Base-by-base conservation (phyloP, 768 basidiomycete species). In the Boletus subparvulus region DNA sequence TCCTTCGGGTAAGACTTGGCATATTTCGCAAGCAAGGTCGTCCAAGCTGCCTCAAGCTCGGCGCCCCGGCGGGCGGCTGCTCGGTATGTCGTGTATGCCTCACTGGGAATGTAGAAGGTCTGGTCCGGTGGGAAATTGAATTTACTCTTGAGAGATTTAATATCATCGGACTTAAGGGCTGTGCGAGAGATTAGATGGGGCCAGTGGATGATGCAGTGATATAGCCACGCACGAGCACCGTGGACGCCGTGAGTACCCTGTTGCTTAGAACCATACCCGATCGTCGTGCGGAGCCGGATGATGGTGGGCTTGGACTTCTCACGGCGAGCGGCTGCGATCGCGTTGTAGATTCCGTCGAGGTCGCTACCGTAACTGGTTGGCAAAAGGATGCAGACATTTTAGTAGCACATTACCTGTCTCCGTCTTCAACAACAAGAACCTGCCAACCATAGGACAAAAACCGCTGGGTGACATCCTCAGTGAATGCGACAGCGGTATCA, bases 221-320 rank as follows among this genome's bases (percentile, higher is more conserved):
- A 12, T 9, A 54, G 16, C 41, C 26, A 85, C 92, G 68, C 69
- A 94, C 91, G 93, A 74, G 93, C 72, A 63, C 95, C 94, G 73
- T 98, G 95, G 59, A 97, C 92, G 64, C 92, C 92, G 68, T 96
- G 93, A 10, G 93, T 94, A 59, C 95, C 95, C 73, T 93, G 88
- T 69, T 86, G 82, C 78, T 90, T 92, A 35, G 95, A 97, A 59
- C 95, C 95, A 69, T 82, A 97, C 40, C 95, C 95, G 60, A 98
- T 98, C 44, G 88, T 97, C 51, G 95, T 97, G 66, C 80, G 84
- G 54, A 96, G 76, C 58, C 85, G 81, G 73, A 97, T 90, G 63
- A 98, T 79, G 37, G 93, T 92, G 28, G 95, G 95, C 77, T 93
- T 94, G 73, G 64, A 79, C 71, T 80, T 89, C 68, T 87, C 87